Evolutionary conservation across 306 rosid genomes (phyloP).

Genomic region (Rosa multiflora): DNA sequence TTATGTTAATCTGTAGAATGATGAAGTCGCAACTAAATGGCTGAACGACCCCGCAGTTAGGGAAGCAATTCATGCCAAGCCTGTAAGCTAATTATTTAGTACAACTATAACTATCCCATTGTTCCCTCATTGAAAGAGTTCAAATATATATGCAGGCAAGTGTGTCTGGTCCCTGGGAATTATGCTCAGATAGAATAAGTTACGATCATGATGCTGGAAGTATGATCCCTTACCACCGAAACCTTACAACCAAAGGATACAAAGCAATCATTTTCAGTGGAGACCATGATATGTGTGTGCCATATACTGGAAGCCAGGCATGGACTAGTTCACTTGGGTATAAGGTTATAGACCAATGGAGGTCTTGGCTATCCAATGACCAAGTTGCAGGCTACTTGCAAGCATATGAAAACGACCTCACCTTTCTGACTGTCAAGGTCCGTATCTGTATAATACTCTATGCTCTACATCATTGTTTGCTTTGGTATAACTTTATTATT

Average conservation of each 20-base stretch:
- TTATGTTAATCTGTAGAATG: slow-evolving; percentile 33
- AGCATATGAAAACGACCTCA: slow-evolving; percentile 41
- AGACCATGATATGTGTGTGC: slow-evolving; percentile 86
- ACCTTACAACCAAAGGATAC: slow-evolving; percentile 54
- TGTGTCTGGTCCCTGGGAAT: slow-evolving; percentile 53
- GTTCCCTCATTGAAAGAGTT: background rate
- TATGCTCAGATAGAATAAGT: slow-evolving; percentile 46
- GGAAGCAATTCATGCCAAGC: slow-evolving; percentile 61
- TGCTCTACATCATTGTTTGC: background rate
- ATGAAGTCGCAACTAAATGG: slow-evolving; percentile 66
- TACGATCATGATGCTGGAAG: slow-evolving; percentile 52
- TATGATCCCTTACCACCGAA: slow-evolving; percentile 72
- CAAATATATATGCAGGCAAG: slow-evolving; percentile 38
- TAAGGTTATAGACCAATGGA: slow-evolving; percentile 57
- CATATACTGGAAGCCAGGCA: slow-evolving; percentile 71
- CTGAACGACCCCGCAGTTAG: slow-evolving; percentile 57
- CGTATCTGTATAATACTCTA: background rate
- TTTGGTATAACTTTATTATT: background rate
- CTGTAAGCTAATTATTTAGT: slow-evolving; percentile 30
- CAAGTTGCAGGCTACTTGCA: slow-evolving; percentile 66
- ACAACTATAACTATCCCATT: background rate
- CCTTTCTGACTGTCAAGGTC: slow-evolving; percentile 53
- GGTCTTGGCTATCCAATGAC: slow-evolving; percentile 46
- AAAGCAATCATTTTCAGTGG: slow-evolving; percentile 71
- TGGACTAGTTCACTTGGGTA: slow-evolving; percentile 76